Percentiles rank a stretch among this genome's conserved stretches.
These are phyloP conservation scores for Globisporangium rhizosaccharum DNA, from an alignment of 352 stramenopile species.

Conservation along the genomic window DNA sequence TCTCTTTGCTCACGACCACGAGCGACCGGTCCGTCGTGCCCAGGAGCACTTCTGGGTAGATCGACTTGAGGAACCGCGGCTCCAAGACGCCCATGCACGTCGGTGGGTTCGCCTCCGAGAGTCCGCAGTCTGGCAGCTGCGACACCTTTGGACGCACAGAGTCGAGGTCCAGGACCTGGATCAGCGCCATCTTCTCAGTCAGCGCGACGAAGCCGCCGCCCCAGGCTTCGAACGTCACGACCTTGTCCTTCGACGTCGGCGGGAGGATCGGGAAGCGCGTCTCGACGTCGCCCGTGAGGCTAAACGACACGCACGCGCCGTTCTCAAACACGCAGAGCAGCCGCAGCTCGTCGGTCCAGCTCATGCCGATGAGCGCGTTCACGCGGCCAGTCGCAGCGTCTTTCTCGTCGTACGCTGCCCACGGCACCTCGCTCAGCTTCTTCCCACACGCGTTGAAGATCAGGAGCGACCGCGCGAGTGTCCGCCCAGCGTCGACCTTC, in stretches of 20 bases:
- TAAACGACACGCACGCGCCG: constrained; percentile 65
- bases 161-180: constrained; percentile 77
- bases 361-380: constrained; percentile 69
- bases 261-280: constrained; percentile 67
- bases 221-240: constrained; percentile 76
- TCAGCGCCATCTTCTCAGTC: constrained; percentile 77
- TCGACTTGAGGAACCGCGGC: constrained; percentile 86
- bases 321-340: constrained; percentile 77
- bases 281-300: constrained; percentile 64
- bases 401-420: constrained; percentile 65
- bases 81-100: constrained; percentile 92
- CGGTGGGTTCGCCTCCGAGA: constrained; percentile 66
- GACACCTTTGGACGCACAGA: constrained; percentile 75
- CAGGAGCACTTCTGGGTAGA: constrained; percentile 92
- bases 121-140: constrained; percentile 60
- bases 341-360: constrained; percentile 79
- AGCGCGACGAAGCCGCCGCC: constrained; percentile 69
- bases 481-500: constrained; percentile 44
- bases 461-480: constrained; percentile 51
- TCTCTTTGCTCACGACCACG: constrained; percentile 74
- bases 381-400: constrained; percentile 16
- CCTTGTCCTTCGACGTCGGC: constrained; percentile 58
- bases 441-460: constrained; percentile 75
- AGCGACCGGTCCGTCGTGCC: constrained; percentile 89
- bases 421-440: constrained; percentile 54